phyloP scores from a whole-genome alignment of 1,284 basidiomycete species.

The Phellopilus nigrolimitatus region DNA sequence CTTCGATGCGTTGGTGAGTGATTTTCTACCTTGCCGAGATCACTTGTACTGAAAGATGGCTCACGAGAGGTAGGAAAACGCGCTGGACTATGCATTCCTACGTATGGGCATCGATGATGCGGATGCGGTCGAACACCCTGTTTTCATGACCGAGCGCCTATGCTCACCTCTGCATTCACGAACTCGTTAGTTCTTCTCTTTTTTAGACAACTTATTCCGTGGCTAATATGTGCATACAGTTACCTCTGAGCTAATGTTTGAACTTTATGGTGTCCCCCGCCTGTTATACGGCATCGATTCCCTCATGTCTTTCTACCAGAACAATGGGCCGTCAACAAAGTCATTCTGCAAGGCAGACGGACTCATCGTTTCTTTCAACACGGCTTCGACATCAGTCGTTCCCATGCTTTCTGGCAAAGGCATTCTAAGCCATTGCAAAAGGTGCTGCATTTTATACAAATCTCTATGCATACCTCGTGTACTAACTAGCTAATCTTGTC shows the following conservation, averaged over 20 bases:
- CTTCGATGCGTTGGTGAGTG: constrained; percentile 83
- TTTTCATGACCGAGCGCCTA: constrained; percentile 92
- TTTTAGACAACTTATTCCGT: constrained; percentile 1
- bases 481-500: neutral
- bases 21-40: constrained; percentile 1
- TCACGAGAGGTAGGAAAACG: constrained; percentile 72
- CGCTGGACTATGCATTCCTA: constrained; percentile 88
- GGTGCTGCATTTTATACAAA: constrained; percentile 40
- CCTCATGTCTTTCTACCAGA: constrained; percentile 88
- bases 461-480: neutral
- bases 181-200: constrained; percentile 43
- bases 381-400: constrained; percentile 81
- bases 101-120: constrained; percentile 77
- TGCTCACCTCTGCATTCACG: constrained; percentile 89
- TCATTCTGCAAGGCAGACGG: constrained; percentile 59
- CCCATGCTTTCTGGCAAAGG: constrained; percentile 80
- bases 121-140: constrained; percentile 78
- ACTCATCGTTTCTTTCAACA: constrained; percentile 80
- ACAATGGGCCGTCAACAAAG: constrained; percentile 41
- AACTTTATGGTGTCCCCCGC: constrained; percentile 85
- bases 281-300: constrained; percentile 90
- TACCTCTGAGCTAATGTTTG: constrained; percentile 96
- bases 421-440: constrained; percentile 77
- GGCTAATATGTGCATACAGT: constrained; percentile 43
- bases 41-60: neutral